These are phyloP conservation scores for Beauveria varroae DNA, from an alignment of 2,329 filamentous ascomycete species.

Conservation along the genomic window DNA sequence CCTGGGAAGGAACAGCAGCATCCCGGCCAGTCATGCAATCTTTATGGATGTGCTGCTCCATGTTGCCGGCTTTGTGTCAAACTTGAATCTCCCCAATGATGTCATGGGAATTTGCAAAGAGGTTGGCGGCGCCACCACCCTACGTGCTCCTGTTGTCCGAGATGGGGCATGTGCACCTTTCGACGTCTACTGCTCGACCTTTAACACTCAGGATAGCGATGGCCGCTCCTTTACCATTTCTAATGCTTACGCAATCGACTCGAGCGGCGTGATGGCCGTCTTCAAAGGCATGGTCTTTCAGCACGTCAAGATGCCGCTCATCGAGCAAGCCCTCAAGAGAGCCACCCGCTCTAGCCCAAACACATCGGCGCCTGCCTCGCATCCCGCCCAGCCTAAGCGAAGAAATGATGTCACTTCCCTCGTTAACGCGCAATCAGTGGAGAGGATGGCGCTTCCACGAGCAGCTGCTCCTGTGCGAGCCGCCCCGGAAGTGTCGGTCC, in stretches of 20 bases:
- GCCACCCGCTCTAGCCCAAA: not conserved
- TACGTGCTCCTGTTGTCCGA: constrained; percentile 18
- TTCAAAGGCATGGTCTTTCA: constrained; percentile 23
- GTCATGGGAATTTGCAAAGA: constrained; percentile 21
- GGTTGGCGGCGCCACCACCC: constrained; percentile 7
- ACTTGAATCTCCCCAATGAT: constrained; percentile 18
- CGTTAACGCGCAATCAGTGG: not conserved
- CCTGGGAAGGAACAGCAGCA: constrained; percentile 2
- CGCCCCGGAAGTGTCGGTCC: constrained; percentile 14
- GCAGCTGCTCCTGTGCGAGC: not conserved
- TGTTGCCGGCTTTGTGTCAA: constrained; percentile 24
- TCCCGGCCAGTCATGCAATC: constrained; percentile 15
- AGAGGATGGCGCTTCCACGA: not conserved
- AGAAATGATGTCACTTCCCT: not conserved
- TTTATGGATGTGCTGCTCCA: constrained; percentile 25
- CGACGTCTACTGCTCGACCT: constrained; percentile 18
- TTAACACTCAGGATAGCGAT: constrained; percentile 18
- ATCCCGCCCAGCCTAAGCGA: not conserved
- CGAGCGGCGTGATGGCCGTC: constrained; percentile 16
- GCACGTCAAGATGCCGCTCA: constrained; percentile 16
- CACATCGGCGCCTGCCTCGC: not conserved
- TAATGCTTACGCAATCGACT: constrained; percentile 20
- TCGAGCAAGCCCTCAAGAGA: not conserved
- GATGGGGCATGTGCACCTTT: constrained; percentile 15
- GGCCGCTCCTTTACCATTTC: constrained; percentile 18